Evolutionary conservation across 768 basidiomycete genomes (phyloP).

Genomic region (Mycena venus): DNA sequence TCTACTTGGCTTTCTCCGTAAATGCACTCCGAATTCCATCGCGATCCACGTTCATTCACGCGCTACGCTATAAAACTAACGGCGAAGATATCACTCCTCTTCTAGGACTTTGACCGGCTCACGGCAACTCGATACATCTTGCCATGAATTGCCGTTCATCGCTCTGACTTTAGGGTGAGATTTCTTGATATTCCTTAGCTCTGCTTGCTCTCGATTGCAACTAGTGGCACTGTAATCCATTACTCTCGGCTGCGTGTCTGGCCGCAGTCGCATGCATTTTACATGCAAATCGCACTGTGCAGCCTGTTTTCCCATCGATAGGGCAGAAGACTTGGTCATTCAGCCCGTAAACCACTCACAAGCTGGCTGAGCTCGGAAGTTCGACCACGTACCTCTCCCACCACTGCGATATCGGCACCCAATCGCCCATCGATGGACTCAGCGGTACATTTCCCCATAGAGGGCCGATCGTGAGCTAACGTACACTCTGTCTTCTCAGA

Average conservation of each 20-base stretch:
- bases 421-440: conserved; percentile 18
- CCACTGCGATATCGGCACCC: neutral
- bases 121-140: too few species aligned
- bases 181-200: too few species aligned
- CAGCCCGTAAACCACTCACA: neutral
- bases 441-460: conserved; percentile 9
- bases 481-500: neutral
- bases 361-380: neutral
- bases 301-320: neutral
- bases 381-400: neutral
- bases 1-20: too few species aligned
- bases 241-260: neutral
- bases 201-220: too few species aligned
- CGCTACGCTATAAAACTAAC: too few species aligned
- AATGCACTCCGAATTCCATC: too few species aligned
- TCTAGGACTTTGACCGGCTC: too few species aligned
- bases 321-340: neutral
- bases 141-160: too few species aligned
- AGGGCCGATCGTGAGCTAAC: conserved; percentile 14
- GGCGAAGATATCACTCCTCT: too few species aligned
- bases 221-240: too few species aligned
- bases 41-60: too few species aligned
- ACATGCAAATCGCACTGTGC: neutral
- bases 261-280: neutral
- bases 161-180: too few species aligned